Base-by-base conservation (phyloP, 1,284 basidiomycete genomes). In the Malassezia dermatis region DNA sequence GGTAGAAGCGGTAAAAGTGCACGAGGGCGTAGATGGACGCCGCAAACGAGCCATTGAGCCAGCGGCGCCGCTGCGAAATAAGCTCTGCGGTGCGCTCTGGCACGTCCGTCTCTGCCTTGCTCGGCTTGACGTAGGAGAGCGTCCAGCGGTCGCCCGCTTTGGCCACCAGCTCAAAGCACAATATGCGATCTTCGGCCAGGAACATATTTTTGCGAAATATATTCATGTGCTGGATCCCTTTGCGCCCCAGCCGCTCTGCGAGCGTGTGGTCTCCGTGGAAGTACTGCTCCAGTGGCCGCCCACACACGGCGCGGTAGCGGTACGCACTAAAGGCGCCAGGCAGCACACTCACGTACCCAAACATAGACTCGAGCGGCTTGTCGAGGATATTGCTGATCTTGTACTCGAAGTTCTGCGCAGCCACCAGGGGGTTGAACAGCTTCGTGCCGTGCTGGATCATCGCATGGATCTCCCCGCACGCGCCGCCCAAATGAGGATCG, bases 241-340 rank as follows among this genome's bases (percentile, higher is more conserved):
- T 94, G 39, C 84, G 80, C 17, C 91, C 93, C 32, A 95, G 81
- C 52, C 90, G 84, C 63, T 90, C 88, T 17, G 91, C 89, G 32
- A 74, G 21, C 10, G 71, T 73, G 75, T 95, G 90, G 73, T 98
- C 93, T 66, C 93, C 93, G 69, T 96, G 91, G 81, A 96, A 96
- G 78, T 96, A 96, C 75, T 96, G 91, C 69, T 93, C 86, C 24
- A 98, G 81, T 4, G 93, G 91, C 8, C 87, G 80, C 1, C 93
- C 93, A 60, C 85, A 83, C 65, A 98, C 90, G 23, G 94, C 91
- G 23, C 85, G 82, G 77, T 78, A 96, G 27, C 89, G 83, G 74
- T 96, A 96, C 6, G 89, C 89, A 7, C 89, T 91, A 80, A 96
- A 96, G 46, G 91, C 91, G 73, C 91, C 91, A 45, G 93, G 93